A percentile compares a stretch with the other conserved stretches of the same genome.
Conservation (phyloP, 2,329 filamentous ascomycete species). For the Apiospora kogelbergensis region DNA sequence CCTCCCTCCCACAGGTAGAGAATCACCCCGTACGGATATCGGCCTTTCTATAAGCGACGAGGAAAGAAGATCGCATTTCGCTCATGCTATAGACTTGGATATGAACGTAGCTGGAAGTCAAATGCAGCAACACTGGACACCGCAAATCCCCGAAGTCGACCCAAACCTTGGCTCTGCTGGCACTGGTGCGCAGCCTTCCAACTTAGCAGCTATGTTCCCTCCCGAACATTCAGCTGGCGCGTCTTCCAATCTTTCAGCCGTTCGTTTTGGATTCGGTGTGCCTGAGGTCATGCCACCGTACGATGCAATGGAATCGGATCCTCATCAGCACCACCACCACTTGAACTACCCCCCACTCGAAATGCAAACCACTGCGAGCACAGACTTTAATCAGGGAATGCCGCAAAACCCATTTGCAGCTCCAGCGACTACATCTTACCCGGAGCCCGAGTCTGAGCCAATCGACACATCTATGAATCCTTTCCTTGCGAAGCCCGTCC, state of each 20-base stretch:
- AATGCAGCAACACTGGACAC: not conserved
- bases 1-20: not conserved
- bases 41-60: not conserved
- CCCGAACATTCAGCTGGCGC: not conserved
- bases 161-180: not conserved
- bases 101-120: not conserved
- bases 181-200: not conserved
- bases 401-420: not conserved
- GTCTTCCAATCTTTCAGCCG: conserved; percentile 2
- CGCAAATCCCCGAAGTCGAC: not conserved
- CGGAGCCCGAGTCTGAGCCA: not conserved
- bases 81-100: not conserved
- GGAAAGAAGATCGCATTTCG: not conserved
- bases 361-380: not conserved
- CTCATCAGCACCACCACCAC: not conserved
- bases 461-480: not conserved
- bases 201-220: not conserved
- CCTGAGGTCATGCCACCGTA: not conserved
- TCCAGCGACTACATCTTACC: not conserved
- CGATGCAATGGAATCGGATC: not conserved
- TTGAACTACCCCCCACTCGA: not conserved
- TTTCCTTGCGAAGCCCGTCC: not conserved
- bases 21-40: not conserved
- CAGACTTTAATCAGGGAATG: not conserved
- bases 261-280: conserved; percentile 6